Evolutionary conservation across 176 grass and related monocot species (phyloP), one percentile per base, ranked within the genome.

Genomic region (Oryza meridionalis): DNA sequence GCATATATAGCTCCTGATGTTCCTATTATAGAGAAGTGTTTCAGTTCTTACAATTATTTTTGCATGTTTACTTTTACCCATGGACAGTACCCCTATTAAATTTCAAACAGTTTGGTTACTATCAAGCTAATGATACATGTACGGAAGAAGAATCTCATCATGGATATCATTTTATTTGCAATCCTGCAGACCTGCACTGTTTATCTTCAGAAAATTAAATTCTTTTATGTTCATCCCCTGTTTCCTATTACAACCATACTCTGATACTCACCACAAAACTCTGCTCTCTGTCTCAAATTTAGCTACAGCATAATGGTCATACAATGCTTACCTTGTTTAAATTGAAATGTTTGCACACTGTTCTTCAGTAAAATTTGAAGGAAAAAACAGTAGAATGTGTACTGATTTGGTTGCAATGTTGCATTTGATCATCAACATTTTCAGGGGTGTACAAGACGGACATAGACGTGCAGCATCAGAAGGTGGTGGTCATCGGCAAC

Each of bases 401-500:
- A 35, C 29, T 40, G 51, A 80, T 40, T 73, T 32, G 4, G 10
- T 17, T 77, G 19, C n/a, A 25, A 12, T 74, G 11, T 10, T 67
- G 26, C 26, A 73, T 43, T 33, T 49, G 2, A 49, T 49, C 8
- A 11, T 16, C 42, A n/a, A 80, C 9, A n/a, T 62, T 0, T 0
- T 6, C 73, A 98, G 96, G 93, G 1, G 96, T 98, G 67, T 98
- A 98, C 68, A 94, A 93, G 75, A 89, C 81, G 32, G 85, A 86
- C 81, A 82, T 98, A 29, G 96, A 98, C 80, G 73, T 75, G 22
- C 91, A 88, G 87, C 96, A 92, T 53, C 96, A 98, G 25, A 98
- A 98, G 83, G 96, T 95, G 79, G 82, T 86, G 51, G 89, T 98
- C 26, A 90, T 90, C 64, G 85, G 96, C 87, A 95, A 93, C 72